A percentile compares a stretch with the other conserved stretches of the same genome.
Conservation (phyloP, 176 grass and related monocot genomes). For the Canna indica region DNA sequence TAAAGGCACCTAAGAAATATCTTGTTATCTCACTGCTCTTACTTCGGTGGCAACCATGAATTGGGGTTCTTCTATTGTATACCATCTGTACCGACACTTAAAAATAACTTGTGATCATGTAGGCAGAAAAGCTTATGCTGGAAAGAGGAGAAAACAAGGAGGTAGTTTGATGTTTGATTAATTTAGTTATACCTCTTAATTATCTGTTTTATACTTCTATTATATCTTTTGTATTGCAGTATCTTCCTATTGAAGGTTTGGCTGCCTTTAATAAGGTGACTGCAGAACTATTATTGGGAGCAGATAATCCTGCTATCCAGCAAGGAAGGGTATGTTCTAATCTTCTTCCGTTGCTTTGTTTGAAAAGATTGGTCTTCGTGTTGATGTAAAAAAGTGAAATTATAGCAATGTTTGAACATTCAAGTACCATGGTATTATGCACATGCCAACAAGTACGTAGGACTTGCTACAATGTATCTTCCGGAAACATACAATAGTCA, state of each 20-base stretch:
- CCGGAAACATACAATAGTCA: too few relatives aligned
- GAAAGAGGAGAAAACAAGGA: constrained; percentile 96
- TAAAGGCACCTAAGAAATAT: not conserved
- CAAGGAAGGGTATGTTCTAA: constrained; percentile 45
- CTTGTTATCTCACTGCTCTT: not conserved
- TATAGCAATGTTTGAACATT: not conserved
- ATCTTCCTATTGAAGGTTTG: constrained; percentile 97
- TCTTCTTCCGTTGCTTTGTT: not conserved
- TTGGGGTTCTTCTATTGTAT: not conserved
- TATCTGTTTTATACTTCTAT: not conserved
- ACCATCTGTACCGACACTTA: not conserved
- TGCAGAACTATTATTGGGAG: constrained; percentile 72
- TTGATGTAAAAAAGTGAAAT: not conserved
- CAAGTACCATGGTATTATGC: not conserved
- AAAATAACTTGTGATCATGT: constrained; percentile 13
- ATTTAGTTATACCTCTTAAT: not conserved
- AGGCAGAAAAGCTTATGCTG: constrained; percentile 90
- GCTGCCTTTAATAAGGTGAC: constrained; percentile 91
- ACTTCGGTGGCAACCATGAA: not conserved
- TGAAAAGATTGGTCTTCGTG: not conserved
- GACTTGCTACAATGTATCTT: too few relatives aligned
- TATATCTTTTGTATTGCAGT: constrained; percentile 40
- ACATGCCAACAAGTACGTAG: too few relatives aligned
- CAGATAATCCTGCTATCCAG: constrained; percentile 65
- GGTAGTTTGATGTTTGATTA: constrained; percentile 30